Evolutionary conservation across 768 basidiomycete genomes (phyloP), one percentile per base, ranked within the genome.

Genomic region (Imleria badia): DNA sequence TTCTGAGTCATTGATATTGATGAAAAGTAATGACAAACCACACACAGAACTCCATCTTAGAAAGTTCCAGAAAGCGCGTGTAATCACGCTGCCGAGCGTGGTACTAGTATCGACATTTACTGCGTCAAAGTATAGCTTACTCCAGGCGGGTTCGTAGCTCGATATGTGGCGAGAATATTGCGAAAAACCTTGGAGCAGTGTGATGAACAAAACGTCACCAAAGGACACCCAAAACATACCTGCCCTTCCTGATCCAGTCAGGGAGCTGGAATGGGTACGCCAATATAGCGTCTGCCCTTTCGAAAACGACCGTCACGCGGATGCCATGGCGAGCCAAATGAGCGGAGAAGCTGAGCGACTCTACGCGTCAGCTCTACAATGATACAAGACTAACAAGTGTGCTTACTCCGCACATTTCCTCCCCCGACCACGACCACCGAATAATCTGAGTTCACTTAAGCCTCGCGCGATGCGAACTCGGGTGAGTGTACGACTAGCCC

Each of bases 351-450:
- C 82, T 84, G n/a, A 15, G 5, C 10, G 12, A 11, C 12, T 29
- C 7, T n/a, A n/a, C 7, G 44, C n/a, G 46, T 66, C 14, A 58
- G 47, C 38, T 11, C 23, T 11, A 17, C 11, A 43, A 34, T 8
- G 7, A n/a, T 22, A 22, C 7, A 7, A 29, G 14, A 43, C 33
- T 36, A 17, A 17, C n/a, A 9, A 41, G 8, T 22, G 4, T n/a
- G 31, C 61, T 49, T 55, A 77, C 77, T 87, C 86, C 71, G 81
- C 0, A 83, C 83, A 5, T 81, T 87, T 5, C 86, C 86, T 20
- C 85, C 82, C 3, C 86, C 86, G 3, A 86, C 68, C 2, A 87
- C 72, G 1, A 85, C 71, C 6, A 80, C 70, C 0, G 73, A 64
- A 13, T 69, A 62, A 9, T 64, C 61, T 9, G 63, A 52, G 8